Evolutionary conservation across 2,329 filamentous ascomycete genomes (phyloP).

Genomic region (Penicillium sclerotiorum): DNA sequence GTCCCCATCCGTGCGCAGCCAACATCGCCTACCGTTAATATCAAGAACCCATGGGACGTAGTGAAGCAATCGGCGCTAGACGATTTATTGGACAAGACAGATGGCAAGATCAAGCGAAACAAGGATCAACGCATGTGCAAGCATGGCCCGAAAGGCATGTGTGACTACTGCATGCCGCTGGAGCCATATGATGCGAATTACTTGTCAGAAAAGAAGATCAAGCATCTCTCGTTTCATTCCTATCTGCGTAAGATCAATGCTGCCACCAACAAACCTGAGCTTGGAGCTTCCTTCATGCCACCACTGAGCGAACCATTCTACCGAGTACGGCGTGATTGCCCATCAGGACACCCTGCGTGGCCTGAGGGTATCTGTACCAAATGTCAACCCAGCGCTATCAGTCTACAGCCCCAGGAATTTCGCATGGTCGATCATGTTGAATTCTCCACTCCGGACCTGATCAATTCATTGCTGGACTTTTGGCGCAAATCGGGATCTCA

Average conservation of each 20-base stretch:
- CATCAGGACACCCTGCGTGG: conserved; percentile 89
- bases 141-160: conserved; percentile 97
- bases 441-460: conserved; percentile 80
- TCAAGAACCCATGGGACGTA: conserved; percentile 91
- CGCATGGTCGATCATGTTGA: conserved; percentile 99
- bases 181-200: conserved; percentile 92
- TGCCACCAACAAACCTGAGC: conserved; percentile 92
- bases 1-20: conserved; percentile 64
- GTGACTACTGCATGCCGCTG: conserved; percentile 96
- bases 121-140: conserved; percentile 85
- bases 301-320: conserved; percentile 92
- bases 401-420: conserved; percentile 87
- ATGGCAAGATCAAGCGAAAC: conserved; percentile 83
- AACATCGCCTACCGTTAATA: conserved; percentile 60
- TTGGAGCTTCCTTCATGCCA: conserved; percentile 92
- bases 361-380: conserved; percentile 97
- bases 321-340: conserved; percentile 83
- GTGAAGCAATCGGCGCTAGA: conserved; percentile 87
- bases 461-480: conserved; percentile 87
- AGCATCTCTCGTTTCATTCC: conserved; percentile 94
- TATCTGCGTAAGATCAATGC: conserved; percentile 94
- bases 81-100: conserved; percentile 78
- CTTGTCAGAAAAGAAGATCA: conserved; percentile 94
- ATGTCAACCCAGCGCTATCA: conserved; percentile 96
- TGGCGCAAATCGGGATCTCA: conserved; percentile 87